Evolutionary conservation across 495 filamentous ascomycete genomes (phyloP).

Genomic region (Hyaloscypha finlandica): DNA sequence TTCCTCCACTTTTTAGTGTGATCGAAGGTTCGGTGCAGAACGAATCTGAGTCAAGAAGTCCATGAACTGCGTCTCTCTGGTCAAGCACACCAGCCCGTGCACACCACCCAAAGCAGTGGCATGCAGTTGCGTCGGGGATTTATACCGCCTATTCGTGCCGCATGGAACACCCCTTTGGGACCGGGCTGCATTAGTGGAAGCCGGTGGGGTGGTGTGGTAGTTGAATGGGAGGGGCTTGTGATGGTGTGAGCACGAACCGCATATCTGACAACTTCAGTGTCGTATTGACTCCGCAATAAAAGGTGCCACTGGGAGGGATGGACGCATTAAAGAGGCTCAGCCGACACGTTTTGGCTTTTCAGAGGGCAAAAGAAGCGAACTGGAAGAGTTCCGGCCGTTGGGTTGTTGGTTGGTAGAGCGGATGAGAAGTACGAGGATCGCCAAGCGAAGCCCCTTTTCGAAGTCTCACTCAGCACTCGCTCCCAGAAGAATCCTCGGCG

Average conservation of each 20-base stretch:
- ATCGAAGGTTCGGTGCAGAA: background rate
- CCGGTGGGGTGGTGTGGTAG: conserved; percentile 12
- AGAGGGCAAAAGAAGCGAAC: background rate
- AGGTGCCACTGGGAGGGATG: background rate
- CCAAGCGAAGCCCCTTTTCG: background rate
- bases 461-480: no score
- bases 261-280: background rate
- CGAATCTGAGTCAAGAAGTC: background rate
- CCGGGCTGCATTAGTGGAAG: conserved; percentile 11
- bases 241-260: background rate
- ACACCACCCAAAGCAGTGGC: background rate
- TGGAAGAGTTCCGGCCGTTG: background rate
- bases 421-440: background rate
- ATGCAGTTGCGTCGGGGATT: conserved; percentile 13
- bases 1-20: background rate
- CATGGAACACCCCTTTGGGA: background rate
- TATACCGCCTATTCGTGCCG: background rate
- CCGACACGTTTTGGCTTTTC: background rate
- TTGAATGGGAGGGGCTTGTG: background rate
- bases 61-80: background rate
- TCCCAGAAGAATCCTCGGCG: background rate
- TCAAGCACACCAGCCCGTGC: background rate
- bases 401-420: background rate
- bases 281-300: background rate
- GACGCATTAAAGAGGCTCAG: background rate